Conservation (phyloP, 2,329 filamentous ascomycete genomes). For the Aureobasidium sp. region DNA sequence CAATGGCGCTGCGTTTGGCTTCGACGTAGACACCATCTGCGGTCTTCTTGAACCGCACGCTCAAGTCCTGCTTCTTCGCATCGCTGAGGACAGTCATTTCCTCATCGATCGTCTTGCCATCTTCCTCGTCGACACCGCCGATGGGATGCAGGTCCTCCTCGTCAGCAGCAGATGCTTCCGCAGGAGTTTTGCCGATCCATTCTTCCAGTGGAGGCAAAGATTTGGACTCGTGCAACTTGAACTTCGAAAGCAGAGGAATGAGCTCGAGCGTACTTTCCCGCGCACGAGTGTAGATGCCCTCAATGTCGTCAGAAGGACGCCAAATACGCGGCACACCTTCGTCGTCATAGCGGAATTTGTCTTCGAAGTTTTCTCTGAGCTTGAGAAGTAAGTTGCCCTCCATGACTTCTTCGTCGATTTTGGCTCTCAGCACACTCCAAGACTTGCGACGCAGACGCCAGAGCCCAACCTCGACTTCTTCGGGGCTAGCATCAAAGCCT, state of each 20-base stretch:
- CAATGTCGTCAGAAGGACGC: conserved; percentile 94
- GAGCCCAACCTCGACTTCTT: conserved; percentile 85
- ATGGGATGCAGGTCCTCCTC: conserved; percentile 87
- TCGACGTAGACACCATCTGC: conserved; percentile 97
- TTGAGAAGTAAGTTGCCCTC: conserved; percentile 94
- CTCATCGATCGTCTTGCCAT: conserved; percentile 84
- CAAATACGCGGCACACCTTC: conserved; percentile 91
- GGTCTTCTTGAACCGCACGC: conserved; percentile 94
- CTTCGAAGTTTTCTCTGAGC: conserved; percentile 95
- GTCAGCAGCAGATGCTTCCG: conserved; percentile 68
- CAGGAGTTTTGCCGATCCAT: conserved; percentile 75
- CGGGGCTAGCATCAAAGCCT: conserved; percentile 86
- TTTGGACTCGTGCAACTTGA: conserved; percentile 68
- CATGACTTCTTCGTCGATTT: conserved; percentile 96
- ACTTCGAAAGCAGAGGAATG: conserved; percentile 80
- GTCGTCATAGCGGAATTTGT: conserved; percentile 98
- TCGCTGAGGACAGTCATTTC: conserved; percentile 94
- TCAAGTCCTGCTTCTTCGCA: conserved; percentile 81
- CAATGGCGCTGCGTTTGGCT: conserved; percentile 93
- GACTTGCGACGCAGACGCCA: conserved; percentile 92
- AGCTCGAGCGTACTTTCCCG: conserved; percentile 86
- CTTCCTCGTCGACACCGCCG: conserved; percentile 84
- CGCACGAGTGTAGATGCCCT: conserved; percentile 86
- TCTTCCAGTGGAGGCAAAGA: conserved; percentile 72
- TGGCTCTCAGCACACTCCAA: conserved; percentile 82